phyloP scores from a whole-genome alignment of 371 early-diverging fungal species.

The Rhizopus stolonifer region DNA sequence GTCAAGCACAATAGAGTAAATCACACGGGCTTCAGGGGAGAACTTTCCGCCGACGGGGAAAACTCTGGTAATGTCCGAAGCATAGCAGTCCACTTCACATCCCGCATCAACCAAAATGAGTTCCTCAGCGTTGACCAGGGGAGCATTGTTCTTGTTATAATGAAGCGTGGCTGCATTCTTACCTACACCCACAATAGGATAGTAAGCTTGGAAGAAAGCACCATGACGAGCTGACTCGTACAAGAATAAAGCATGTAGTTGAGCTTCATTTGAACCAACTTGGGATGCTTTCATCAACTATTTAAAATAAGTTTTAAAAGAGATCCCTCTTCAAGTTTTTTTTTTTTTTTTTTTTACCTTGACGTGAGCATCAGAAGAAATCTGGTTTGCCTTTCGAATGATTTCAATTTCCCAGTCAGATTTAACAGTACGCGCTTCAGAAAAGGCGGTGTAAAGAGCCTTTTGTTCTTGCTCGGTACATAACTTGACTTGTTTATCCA shows the following conservation, averaged over 20 bases:
- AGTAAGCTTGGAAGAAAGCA: conserved; percentile 81
- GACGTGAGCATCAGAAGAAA: conserved; percentile 79
- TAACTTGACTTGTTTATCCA: conserved; percentile 14
- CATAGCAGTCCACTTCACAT: conserved; percentile 79
- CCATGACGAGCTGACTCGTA: conserved; percentile 71
- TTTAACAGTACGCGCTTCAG: conserved; percentile 80
- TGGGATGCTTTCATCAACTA: conserved; percentile 69
- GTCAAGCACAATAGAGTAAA: conserved; percentile 82
- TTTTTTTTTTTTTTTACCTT: conserved; percentile 26
- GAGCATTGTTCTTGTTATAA: conserved; percentile 74
- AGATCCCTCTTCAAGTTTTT: neutral
- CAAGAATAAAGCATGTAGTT: conserved; percentile 75
- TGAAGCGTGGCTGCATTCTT: conserved; percentile 81
- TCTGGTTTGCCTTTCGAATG: conserved; percentile 75
- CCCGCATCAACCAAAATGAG: conserved; percentile 89
- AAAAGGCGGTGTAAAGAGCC: conserved; percentile 58
- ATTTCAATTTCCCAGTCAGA: conserved; percentile 71
- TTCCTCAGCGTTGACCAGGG: conserved; percentile 36
- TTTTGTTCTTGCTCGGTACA: conserved; percentile 31
- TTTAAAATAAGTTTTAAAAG: neutral
- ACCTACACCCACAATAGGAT: conserved; percentile 82
- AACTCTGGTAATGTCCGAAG: conserved; percentile 88
- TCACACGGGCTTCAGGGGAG: conserved; percentile 68
- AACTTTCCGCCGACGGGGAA: conserved; percentile 87
- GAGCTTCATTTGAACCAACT: conserved; percentile 66